Evolutionary conservation across 1,139 yeast genomes (phyloP).

Genomic region (Saccharomyces uvarum): DNA sequence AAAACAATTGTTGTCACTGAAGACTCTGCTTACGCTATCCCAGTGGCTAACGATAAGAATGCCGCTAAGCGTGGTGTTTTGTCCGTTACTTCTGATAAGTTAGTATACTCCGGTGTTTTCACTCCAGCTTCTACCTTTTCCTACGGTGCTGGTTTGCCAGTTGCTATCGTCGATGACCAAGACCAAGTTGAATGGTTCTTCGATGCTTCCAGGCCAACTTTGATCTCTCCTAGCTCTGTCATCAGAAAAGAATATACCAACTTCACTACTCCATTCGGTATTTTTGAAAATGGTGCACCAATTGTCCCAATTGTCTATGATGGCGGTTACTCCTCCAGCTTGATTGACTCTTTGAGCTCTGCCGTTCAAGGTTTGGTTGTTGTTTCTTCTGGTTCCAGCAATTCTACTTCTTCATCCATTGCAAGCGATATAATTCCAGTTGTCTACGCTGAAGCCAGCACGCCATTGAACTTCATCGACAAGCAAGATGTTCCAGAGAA

Average conservation of each 20-base stretch:
- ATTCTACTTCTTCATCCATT: slow-evolving; percentile 17
- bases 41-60: slow-evolving; percentile 21
- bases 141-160: slow-evolving; percentile 17
- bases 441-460: slow-evolving; percentile 19
- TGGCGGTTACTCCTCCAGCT: slow-evolving; percentile 18
- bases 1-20: slow-evolving; percentile 25
- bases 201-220: slow-evolving; percentile 20
- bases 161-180: slow-evolving; percentile 17
- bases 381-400: slow-evolving; percentile 20
- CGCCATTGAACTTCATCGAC: slow-evolving; percentile 13
- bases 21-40: slow-evolving; percentile 18
- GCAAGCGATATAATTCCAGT: slow-evolving; percentile 16
- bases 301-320: slow-evolving; percentile 26
- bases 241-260: slow-evolving; percentile 17
- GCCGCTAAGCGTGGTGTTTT: slow-evolving; percentile 25
- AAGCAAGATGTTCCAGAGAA: slow-evolving; percentile 21
- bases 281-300: slow-evolving; percentile 10
- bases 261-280: slow-evolving; percentile 15
- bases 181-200: slow-evolving; percentile 21
- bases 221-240: slow-evolving; percentile 17
- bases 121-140: slow-evolving; percentile 18
- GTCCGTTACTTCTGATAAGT: slow-evolving; percentile 18
- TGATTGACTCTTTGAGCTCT: slow-evolving; percentile 15
- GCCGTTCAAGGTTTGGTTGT: slow-evolving; percentile 24
- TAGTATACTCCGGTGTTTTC: slow-evolving; percentile 27